These are phyloP conservation scores for Penicillium malachiteum DNA, from an alignment of 495 filamentous ascomycete genomes.

Conservation along the genomic window DNA sequence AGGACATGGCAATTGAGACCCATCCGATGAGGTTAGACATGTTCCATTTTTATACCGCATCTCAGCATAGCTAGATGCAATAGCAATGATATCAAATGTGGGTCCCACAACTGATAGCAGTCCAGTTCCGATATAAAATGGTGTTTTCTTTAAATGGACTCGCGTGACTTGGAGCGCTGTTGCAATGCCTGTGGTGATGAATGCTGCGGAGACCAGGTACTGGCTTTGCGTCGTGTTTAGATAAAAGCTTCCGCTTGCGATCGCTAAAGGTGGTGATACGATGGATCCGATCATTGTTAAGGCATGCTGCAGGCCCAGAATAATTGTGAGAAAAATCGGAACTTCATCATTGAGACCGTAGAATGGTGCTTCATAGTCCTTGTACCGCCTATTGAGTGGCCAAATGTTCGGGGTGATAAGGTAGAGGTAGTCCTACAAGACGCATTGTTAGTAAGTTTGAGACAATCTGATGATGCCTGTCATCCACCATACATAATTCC, in stretches of 20 bases:
- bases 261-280: constrained; percentile 72
- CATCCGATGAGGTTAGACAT: constrained; percentile 61
- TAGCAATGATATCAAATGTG: constrained; percentile 77
- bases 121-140: constrained; percentile 80
- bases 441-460: not conserved
- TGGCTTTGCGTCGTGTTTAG: constrained; percentile 56
- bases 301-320: constrained; percentile 66
- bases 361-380: constrained; percentile 64
- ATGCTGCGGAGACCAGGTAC: constrained; percentile 79
- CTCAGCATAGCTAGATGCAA: constrained; percentile 67
- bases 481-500: constrained; percentile 53
- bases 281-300: constrained; percentile 57
- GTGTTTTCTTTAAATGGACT: constrained; percentile 72
- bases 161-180: constrained; percentile 79
- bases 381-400: constrained; percentile 66
- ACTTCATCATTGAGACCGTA: constrained; percentile 79
- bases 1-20: constrained; percentile 69
- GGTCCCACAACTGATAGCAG: constrained; percentile 81
- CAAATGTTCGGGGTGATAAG: constrained; percentile 70
- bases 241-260: constrained; percentile 67
- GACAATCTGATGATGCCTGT: not conserved
- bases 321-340: constrained; percentile 70
- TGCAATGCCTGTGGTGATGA: constrained; percentile 78
- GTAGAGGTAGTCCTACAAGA: constrained; percentile 62
- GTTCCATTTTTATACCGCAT: constrained; percentile 80